Percentiles rank a stretch among this genome's conserved stretches.
These are phyloP conservation scores for Teratosphaeria destructans DNA, from an alignment of 2,329 filamentous ascomycete species.

Conservation along the genomic window DNA sequence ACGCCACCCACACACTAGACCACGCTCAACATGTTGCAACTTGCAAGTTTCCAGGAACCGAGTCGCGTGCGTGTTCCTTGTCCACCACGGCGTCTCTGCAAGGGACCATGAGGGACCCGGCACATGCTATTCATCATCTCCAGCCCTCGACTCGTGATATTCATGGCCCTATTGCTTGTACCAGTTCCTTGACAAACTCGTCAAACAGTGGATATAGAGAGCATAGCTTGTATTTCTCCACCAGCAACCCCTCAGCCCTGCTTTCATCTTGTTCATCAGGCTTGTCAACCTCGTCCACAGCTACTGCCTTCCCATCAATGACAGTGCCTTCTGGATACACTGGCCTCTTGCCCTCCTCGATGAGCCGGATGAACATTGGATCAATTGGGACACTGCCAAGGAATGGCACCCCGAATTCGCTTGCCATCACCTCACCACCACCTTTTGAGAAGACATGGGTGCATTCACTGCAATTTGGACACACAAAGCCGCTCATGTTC, in stretches of 20 bases:
- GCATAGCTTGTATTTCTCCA: conserved; percentile 63
- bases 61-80: too few species aligned
- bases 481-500: conserved; percentile 94
- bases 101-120: too few species aligned
- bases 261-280: conserved; percentile 11
- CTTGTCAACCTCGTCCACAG: conserved; percentile 14
- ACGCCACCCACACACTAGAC: too few species aligned
- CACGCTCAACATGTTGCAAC: too few species aligned
- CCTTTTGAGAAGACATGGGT: conserved; percentile 90
- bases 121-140: background rate
- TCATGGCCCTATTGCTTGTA: background rate
- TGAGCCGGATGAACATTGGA: conserved; percentile 75
- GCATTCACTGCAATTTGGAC: conserved; percentile 65
- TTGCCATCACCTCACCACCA: conserved; percentile 79
- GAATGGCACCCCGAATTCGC: conserved; percentile 74
- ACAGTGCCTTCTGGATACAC: conserved; percentile 59
- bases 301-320: conserved; percentile 45
- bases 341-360: conserved; percentile 63
- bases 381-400: conserved; percentile 85
- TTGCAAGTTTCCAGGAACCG: too few species aligned
- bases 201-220: conserved; percentile 60
- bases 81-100: too few species aligned
- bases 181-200: conserved; percentile 40
- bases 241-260: conserved; percentile 38
- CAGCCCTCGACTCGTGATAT: background rate